phyloP scores from a whole-genome alignment of 257 asterid species.

The Paulownia fortunei region DNA sequence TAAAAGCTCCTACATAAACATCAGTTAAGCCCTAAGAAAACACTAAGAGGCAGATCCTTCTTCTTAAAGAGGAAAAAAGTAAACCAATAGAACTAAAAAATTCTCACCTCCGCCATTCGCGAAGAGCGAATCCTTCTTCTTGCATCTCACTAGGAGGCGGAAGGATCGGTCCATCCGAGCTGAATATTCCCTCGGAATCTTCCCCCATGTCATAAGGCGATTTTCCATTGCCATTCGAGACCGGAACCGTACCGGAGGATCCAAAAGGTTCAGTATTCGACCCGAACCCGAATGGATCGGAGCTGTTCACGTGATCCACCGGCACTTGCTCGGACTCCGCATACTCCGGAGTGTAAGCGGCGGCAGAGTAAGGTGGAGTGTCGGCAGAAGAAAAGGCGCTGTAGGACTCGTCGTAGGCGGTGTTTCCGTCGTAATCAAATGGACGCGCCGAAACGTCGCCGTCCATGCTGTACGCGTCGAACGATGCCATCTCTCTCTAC shows the following conservation, averaged over 20 bases:
- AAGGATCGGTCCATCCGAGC: conserved; percentile 84
- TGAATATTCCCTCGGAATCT: conserved; percentile 72
- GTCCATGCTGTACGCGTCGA: conserved; percentile 74
- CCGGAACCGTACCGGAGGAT: conserved; percentile 48
- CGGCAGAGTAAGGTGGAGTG: conserved; percentile 60
- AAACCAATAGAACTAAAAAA: conserved; percentile 1
- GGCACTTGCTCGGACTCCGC: conserved; percentile 59
- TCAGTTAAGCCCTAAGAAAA: conserved; percentile 17
- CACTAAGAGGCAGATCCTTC: conserved; percentile 20
- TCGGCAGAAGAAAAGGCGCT: conserved; percentile 59
- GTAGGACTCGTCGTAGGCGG: conserved; percentile 54
- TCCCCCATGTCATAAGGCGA: conserved; percentile 51
- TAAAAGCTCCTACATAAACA: neutral
- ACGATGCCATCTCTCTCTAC: conserved; percentile 60
- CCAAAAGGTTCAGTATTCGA: conserved; percentile 59
- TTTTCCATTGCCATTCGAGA: conserved; percentile 72
- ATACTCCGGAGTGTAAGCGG: conserved; percentile 49
- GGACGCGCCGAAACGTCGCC: conserved; percentile 57
- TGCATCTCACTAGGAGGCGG: conserved; percentile 87
- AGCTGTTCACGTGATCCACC: conserved; percentile 61
- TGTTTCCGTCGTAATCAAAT: conserved; percentile 62
- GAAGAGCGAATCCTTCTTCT: conserved; percentile 85
- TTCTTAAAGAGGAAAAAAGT: neutral
- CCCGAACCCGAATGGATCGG: conserved; percentile 81
- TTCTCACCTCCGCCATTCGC: conserved; percentile 90